Evolutionary conservation across 192 early-diverging fungal species (phyloP), one percentile per base, ranked within the genome.

Genomic region (Backusella westeae): DNA sequence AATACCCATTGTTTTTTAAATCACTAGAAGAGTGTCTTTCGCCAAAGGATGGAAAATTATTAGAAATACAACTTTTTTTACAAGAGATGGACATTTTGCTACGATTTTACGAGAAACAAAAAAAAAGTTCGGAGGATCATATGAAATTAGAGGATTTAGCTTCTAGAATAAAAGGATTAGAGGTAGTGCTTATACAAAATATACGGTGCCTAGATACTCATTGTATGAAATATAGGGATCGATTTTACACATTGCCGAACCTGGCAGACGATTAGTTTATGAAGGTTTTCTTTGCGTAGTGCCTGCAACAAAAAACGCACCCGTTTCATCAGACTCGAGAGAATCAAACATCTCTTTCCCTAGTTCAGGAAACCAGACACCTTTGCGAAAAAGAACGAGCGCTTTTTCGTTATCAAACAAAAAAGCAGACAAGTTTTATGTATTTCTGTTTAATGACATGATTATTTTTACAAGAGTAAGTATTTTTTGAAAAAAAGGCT

Each of bases 381-480:
- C 56, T 66, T 34, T 49, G 4, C 14, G 14, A 19, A 72, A 44
- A 34, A 44, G 34, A 34, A 56, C 32, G 32, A 70, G 68, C 26
- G 29, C 76, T 21, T 77, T 77, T 63, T 77, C 76, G 12, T 46
- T 72, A 53, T n/a, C 38, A 9, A 63, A 63, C 29, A 39, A 56
- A 23, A 66, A 67, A 26, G 52, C 7, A 34, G 67, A 73, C 6
- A 26, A 6, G n/a, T n/a, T 71, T 14, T 78, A 78, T 39, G 77
- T 78, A 19, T 78, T 78, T 73, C 44, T 78, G 23, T 78, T 78
- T 63, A 73, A 78, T n/a, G 72, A 78, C 19, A 35, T 78, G 59
- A 78, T 78, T 26, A 17, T 78, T 3, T 78, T 65, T n/a, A 78
- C 77, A 32, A 73, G 39, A n/a, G 72, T 78, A 78, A 63, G 46